Conservation (phyloP, 169 alveolate genomes). For the Plasmodium billcollinsi region DNA sequence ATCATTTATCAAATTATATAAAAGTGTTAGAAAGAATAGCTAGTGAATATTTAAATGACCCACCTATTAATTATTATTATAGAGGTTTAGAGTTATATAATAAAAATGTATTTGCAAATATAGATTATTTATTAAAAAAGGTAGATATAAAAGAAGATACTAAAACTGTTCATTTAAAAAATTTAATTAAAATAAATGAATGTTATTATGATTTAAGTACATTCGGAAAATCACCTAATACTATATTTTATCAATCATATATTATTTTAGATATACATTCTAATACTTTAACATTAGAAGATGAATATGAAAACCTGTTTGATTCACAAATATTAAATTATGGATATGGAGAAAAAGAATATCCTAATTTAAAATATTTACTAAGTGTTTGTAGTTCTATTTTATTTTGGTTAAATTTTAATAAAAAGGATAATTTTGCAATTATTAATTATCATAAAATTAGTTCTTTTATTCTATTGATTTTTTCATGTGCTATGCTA, state of each 20-base stretch:
- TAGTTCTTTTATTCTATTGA: conserved; percentile 69
- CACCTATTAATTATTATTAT: conserved; percentile 63
- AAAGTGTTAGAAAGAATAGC: conserved; percentile 81
- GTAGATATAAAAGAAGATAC: conserved; percentile 59
- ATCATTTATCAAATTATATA: conserved; percentile 80
- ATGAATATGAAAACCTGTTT: conserved; percentile 80
- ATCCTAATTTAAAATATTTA: conserved; percentile 83
- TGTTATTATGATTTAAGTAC: conserved; percentile 82
- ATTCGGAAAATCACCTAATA: conserved; percentile 77
- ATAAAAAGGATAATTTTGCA: conserved; percentile 80
- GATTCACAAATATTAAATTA: conserved; percentile 82
- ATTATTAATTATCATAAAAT: conserved; percentile 81
- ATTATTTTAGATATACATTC: conserved; percentile 82
- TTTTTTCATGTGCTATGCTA: conserved; percentile 72
- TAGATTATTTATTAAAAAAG: conserved; percentile 74
- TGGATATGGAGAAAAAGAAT: conserved; percentile 80
- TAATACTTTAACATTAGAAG: conserved; percentile 75
- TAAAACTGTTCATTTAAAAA: conserved; percentile 20
- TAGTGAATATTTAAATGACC: conserved; percentile 77
- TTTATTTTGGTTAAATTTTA: conserved; percentile 84
- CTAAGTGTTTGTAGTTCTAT: conserved; percentile 78
- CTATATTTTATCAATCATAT: conserved; percentile 83
- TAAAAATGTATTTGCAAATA: conserved; percentile 77
- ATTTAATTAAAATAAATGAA: conserved; percentile 78
- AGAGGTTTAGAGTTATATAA: conserved; percentile 73